These are phyloP conservation scores for Pythium periplocum DNA, from an alignment of 352 stramenopile genomes.

Conservation along the genomic window DNA sequence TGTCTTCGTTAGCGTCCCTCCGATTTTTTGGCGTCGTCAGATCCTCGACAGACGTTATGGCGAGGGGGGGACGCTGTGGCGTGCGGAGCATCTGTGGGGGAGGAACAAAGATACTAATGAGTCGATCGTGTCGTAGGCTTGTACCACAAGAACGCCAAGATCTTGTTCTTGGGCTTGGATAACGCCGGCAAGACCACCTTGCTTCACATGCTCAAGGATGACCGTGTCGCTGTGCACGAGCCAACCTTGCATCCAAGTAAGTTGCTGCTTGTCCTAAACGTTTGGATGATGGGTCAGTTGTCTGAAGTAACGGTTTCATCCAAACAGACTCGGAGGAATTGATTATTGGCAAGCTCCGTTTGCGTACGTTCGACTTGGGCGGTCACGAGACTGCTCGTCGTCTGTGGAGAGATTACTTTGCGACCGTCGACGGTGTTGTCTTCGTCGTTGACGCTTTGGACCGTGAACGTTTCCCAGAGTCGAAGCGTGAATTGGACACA, in stretches of 20 bases:
- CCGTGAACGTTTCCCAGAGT: conserved; percentile 97
- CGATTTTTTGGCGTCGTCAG: neutral
- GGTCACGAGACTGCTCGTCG: conserved; percentile 97
- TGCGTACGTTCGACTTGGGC: conserved; percentile 99
- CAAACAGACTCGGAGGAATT: conserved; percentile 84
- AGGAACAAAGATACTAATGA: conserved; percentile 6
- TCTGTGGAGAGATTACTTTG: conserved; percentile 99
- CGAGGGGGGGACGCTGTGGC: neutral
- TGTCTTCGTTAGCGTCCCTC: neutral
- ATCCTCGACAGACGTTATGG: neutral
- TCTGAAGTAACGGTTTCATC: too few species aligned
- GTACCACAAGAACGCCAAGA: conserved; percentile 99
- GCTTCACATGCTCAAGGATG: conserved; percentile 99
- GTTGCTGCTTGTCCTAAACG: conserved; percentile 9
- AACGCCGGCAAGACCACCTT: conserved; percentile 99
- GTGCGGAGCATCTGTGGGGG: neutral
- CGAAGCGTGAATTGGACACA: conserved; percentile 97
- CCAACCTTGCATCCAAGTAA: conserved; percentile 94
- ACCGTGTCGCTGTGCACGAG: conserved; percentile 94
- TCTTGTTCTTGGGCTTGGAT: conserved; percentile 99
- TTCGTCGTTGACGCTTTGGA: conserved; percentile 99
- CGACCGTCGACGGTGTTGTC: conserved; percentile 98
- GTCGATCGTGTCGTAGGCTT: conserved; percentile 75
- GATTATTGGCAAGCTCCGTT: conserved; percentile 96
- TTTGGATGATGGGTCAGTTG: too few species aligned